Evolutionary conservation across 139 green algal genomes (phyloP), one percentile per base, ranked within the genome.

Genomic region (Desmodesmus armatus): DNA sequence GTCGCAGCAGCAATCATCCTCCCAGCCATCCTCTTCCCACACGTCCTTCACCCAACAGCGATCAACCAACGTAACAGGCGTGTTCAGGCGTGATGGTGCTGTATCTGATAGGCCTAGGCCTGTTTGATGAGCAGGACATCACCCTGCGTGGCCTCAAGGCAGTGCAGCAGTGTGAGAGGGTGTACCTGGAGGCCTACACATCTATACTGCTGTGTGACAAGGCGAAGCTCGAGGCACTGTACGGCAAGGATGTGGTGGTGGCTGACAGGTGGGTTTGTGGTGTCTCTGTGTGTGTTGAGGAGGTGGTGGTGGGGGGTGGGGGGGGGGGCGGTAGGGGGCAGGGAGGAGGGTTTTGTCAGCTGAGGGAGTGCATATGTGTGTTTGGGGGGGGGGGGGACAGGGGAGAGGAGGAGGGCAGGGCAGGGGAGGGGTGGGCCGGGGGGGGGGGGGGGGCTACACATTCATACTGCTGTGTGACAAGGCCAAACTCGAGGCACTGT

Each of bases 111-210:
- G 97, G 97, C 2, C 85, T 99, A 23, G 97, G 97, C 0, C 88
- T 99, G 19, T 95, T 91, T 37, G 95, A 99, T 79, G 97, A 99
- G 75, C 89, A 93, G 37, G 97, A 99, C 85, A 97, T 99, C 67
- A 99, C 96, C 2, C 74, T 98, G 67, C 94, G 96, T 66, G 97
- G 97, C 11, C 79, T 99, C 37, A 96, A 98, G 43, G 95, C 93
- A 0, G 90, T 99, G 3, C 89, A 87, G 37, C 58, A 51, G 19
- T 97, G 92, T 60, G 75, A 85, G 35, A 85, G 94, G 0, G 88
- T 99, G 6, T 99, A 98, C 90, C 85, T 99, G 43, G 97, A 99
- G 88, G 92, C 94, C 0, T 99, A 99, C 92, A 99, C 97, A 2
- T 99, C 96, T 9, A 95, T 99, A 25, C 90, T 99, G 65, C 82